A percentile compares a stretch with the other conserved stretches of the same genome.
Conservation (phyloP, 805 yeast genomes). For the Phaffomyces thermotolerans region DNA sequence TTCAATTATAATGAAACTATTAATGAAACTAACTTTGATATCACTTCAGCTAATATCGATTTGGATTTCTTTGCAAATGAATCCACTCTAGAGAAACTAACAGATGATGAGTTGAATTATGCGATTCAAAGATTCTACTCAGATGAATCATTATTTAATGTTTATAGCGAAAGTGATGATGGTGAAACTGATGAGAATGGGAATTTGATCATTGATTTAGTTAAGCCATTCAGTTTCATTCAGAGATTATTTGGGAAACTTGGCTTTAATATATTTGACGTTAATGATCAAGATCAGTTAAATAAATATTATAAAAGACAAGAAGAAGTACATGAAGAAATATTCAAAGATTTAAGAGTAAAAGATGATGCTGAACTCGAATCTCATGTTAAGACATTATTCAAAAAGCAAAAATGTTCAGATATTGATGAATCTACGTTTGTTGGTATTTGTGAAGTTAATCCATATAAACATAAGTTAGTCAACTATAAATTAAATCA, state of each 20-base stretch:
- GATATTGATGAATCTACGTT: conserved; percentile 2
- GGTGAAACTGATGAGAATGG: background rate
- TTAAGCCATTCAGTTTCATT: background rate
- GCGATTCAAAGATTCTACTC: background rate
- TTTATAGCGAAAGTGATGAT: background rate
- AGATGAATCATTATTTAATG: background rate
- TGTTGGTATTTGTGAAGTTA: conserved; percentile 4
- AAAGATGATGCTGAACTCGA: background rate
- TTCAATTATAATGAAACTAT: no score
- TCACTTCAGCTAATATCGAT: no score
- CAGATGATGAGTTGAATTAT: background rate
- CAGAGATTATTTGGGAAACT: background rate
- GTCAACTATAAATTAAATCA: background rate
- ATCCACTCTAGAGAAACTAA: background rate
- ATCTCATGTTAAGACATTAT: background rate
- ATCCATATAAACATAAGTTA: conserved; percentile 4
- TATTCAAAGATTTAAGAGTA: background rate
- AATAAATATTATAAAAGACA: background rate
- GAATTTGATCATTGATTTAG: background rate
- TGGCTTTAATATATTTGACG: background rate
- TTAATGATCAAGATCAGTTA: background rate
- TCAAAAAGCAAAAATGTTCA: conserved; percentile 1
- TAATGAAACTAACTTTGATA: no score
- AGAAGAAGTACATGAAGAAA: background rate
- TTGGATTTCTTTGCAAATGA: no score